Evolutionary conservation across 2,329 filamentous ascomycete genomes (phyloP), one percentile per base, ranked within the genome.

Genomic region (Trichophyton schoenleinii): DNA sequence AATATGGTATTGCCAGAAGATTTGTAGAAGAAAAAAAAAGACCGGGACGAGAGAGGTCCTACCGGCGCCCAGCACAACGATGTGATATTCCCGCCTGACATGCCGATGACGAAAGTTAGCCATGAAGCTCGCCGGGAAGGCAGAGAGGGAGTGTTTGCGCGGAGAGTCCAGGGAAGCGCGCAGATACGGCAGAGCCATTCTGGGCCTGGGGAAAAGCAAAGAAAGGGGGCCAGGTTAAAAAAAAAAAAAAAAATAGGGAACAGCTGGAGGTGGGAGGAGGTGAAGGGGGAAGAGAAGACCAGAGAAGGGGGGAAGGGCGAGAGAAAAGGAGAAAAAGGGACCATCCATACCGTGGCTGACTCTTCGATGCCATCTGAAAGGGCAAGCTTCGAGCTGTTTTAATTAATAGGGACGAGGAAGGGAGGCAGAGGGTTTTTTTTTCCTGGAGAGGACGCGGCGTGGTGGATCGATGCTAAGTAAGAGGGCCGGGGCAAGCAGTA

Each of bases 11-110:
- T 41, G 11, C 38, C 9, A 41, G 38, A 11, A 44, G 41, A 15
- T 18, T 42, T 44, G n/a, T 44, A 2, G 8, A 44, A 2, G 7
- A 44, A 6, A 18, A n/a, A 2, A 42, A n/a, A 42, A n/a, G 5
- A 36, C 34, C 34, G 53, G 25, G 34, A 58, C 57, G 57, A 57
- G 18, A 55, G 48, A 63, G 41, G 3, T 44, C 82, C 71, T 77
- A 88, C 87, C 88, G 78, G 88, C 86, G 72, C 88, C 88, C 67
- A 91, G 79, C 65, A 91, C 88, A 68, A 91, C 88, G 71, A 91
- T 87, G 74, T 91, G 86, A 71, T 90, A 89, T 78, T 91, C 88
- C 70, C 87, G 84, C 74, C 86, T 63, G 60, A 34, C 38, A 57
- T 59, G 42, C 49, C 38, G 61, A 38, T 22, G 20, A 38, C 11